phyloP scores from a whole-genome alignment of 139 green algal species.

The Spirogloea muscicola region DNA sequence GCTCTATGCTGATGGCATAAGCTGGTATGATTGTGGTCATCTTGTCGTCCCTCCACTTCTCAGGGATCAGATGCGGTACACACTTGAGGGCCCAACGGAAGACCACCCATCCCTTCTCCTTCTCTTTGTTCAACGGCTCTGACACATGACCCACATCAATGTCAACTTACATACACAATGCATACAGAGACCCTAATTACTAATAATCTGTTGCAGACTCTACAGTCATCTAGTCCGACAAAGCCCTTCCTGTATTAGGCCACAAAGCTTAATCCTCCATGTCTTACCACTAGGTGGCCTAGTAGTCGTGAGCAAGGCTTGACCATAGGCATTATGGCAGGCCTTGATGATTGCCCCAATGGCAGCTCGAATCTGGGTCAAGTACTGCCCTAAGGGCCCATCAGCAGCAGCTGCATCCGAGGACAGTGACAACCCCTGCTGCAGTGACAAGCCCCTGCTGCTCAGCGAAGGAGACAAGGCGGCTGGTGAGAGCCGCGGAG shows the following conservation, averaged over 20 bases:
- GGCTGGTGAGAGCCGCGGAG: too few species aligned
- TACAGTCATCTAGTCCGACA: neutral
- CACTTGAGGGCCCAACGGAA: constrained; percentile 59
- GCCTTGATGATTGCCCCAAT: neutral
- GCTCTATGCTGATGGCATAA: constrained; percentile 58
- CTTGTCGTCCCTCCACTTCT: constrained; percentile 53
- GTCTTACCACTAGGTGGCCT: neutral
- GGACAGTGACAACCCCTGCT: too few species aligned
- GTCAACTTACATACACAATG: neutral
- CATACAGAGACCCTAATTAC: neutral
- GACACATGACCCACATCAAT: too few species aligned
- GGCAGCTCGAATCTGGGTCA: neutral
- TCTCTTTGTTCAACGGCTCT: constrained; percentile 41
- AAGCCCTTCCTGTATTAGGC: neutral
- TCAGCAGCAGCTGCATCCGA: too few species aligned
- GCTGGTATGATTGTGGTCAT: constrained; percentile 58
- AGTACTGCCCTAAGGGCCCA: neutral
- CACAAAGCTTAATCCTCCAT: neutral
- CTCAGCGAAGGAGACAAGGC: too few species aligned
- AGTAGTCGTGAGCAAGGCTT: neutral
- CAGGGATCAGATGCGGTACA: constrained; percentile 59
- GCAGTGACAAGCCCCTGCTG: too few species aligned
- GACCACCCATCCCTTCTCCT: constrained; percentile 51
- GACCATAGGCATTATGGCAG: constrained; percentile 56
- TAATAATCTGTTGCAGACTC: neutral